Conservation (phyloP, 495 filamentous ascomycete species). For the Hypoxylon subgilvum region DNA sequence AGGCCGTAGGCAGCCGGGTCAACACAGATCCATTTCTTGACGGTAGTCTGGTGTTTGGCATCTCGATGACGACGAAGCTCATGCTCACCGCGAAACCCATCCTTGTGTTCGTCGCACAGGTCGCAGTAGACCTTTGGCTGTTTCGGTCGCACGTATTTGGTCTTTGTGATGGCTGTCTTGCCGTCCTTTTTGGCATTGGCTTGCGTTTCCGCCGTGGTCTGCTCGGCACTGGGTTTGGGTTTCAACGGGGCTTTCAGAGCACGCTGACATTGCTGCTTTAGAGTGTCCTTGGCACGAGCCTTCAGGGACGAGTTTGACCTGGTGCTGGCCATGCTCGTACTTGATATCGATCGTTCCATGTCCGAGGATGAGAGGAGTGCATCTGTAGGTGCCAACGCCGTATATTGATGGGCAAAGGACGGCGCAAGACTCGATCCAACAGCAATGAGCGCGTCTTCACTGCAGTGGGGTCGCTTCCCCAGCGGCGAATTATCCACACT, state of each 20-base stretch:
- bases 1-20: conserved; percentile 47
- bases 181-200: conserved; percentile 44
- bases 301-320: conserved; percentile 47
- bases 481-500: conserved; percentile 37
- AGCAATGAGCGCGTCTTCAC: conserved; percentile 41
- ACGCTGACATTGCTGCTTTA: conserved; percentile 43
- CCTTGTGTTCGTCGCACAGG: conserved; percentile 75
- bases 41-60: conserved; percentile 72
- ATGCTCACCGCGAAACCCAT: conserved; percentile 92
- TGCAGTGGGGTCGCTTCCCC: conserved; percentile 42
- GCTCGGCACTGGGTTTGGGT: conserved; percentile 46
- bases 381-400: conserved; percentile 40
- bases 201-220: conserved; percentile 32
- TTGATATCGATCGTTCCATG: conserved; percentile 55
- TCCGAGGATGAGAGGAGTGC: conserved; percentile 34
- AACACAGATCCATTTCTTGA: conserved; percentile 80
- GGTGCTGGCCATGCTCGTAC: conserved; percentile 50
- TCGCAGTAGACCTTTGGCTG: conserved; percentile 78
- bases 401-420: conserved; percentile 43
- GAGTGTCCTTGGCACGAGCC: conserved; percentile 51
- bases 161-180: conserved; percentile 68
- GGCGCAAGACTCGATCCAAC: conserved; percentile 46
- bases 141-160: conserved; percentile 72
- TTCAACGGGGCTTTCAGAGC: conserved; percentile 43
- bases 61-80: conserved; percentile 88